Base-by-base conservation (phyloP, 2,329 filamentous ascomycete species). In the Diplocarpon mali region DNA sequence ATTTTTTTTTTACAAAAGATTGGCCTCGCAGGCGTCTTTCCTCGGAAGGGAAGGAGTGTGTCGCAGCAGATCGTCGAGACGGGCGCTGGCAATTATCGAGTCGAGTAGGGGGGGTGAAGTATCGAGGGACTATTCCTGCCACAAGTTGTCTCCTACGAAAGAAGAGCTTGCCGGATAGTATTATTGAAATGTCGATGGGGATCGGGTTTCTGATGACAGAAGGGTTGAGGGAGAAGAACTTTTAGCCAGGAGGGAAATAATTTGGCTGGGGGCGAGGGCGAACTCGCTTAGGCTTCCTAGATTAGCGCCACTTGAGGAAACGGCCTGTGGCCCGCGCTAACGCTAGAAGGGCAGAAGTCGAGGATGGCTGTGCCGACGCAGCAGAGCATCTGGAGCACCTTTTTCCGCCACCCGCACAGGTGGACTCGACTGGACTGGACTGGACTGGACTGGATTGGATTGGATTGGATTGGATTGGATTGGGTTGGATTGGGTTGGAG, bases 101-200 rank as follows among this genome's bases (percentile, higher is more conserved):
- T 50, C 46, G 48, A 51, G 38, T 49, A 51, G 40, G 20, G 36
- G 49, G 42, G 15, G 35, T 29, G 28, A 39, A 39, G 52, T 54
- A 49, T 53, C 49, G 50, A 48, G 46, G 38, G 36, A 53, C 49
- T 49, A 52, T 44, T 55, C 55, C 55, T 51, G 53, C 48, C 47
- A 52, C 52, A 49, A 55, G 43, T 16, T 38, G 45, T 57, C 57
- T 58, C 49, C 58, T 59, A 58, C 50, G 53, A 55, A 54, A 60
- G 59, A 60, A 61, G 59, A 59, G 16, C 35, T 49, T 46, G 43
- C 47, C 50, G 50, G 48, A 46, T 35, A 47, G 44, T 44, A 24
- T 24, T 24, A 24, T 44, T 34, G 27, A 20, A 34, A 39, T 28
- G 34, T 46, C 30, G 30, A 13, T 32, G 45, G 34, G 39, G 47